A percentile compares a stretch with the other conserved stretches of the same genome.
These are phyloP conservation scores for Chytridiales sp. DNA, from an alignment of 371 early-diverging fungal species.

Conservation along the genomic window DNA sequence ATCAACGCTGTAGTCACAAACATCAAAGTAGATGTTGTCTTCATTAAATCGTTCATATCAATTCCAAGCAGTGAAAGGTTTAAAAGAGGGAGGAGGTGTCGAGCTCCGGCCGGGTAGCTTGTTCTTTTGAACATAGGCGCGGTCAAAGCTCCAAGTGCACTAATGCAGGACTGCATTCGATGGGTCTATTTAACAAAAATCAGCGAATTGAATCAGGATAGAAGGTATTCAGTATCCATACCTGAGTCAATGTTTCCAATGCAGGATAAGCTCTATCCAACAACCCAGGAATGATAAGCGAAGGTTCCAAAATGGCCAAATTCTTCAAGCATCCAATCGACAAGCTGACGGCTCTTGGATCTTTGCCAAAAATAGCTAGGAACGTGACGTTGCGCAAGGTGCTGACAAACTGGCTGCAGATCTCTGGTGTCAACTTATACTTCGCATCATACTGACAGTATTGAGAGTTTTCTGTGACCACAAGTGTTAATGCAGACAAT, in stretches of 20 bases:
- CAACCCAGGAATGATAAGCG: constrained; percentile 74
- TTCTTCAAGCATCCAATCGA: constrained; percentile 71
- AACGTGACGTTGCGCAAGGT: constrained; percentile 44
- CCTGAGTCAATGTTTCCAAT: constrained; percentile 81
- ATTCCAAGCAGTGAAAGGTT: constrained; percentile 82
- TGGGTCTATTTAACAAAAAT: constrained; percentile 60
- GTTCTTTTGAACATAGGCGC: constrained; percentile 68
- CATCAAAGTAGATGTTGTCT: constrained; percentile 69
- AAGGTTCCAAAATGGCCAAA: constrained; percentile 76
- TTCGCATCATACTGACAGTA: constrained; percentile 50
- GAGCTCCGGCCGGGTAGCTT: constrained; percentile 82
- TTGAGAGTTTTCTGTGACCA: no score
- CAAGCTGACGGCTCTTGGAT: constrained; percentile 61
- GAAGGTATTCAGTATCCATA: constrained; percentile 11
- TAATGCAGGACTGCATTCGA: constrained; percentile 78
- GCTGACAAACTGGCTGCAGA: constrained; percentile 59
- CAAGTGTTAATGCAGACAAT: constrained; percentile 1
- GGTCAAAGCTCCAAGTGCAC: constrained; percentile 64
- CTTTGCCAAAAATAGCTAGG: constrained; percentile 81
- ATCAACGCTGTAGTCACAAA: constrained; percentile 71
- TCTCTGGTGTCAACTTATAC: constrained; percentile 59
- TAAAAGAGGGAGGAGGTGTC: constrained; percentile 73
- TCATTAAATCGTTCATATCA: constrained; percentile 85
- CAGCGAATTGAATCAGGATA: neutral
- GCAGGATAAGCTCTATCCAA: constrained; percentile 83